These are phyloP conservation scores for Colletotrichum sp. DNA, from an alignment of 2,329 filamentous ascomycete genomes.

Conservation along the genomic window DNA sequence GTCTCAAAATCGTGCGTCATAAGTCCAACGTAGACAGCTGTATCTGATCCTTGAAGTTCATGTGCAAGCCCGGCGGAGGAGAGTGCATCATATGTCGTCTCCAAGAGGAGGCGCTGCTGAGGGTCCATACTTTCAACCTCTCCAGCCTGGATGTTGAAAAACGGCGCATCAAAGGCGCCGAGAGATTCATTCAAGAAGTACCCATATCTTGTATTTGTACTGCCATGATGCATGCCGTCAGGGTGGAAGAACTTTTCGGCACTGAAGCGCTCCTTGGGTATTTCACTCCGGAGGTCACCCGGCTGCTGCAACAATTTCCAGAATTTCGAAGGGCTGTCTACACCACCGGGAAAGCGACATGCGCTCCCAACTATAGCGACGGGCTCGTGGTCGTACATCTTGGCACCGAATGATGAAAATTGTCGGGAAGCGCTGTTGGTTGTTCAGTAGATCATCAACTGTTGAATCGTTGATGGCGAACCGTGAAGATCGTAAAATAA, in stretches of 20 bases:
- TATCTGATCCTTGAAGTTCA: background rate
- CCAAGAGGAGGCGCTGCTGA: conserved; percentile 36
- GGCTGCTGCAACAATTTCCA: conserved; percentile 23
- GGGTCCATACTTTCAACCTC: conserved; percentile 37
- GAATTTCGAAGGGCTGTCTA: conserved; percentile 23
- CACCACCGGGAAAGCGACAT: conserved; percentile 27
- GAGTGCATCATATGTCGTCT: conserved; percentile 38
- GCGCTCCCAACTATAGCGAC: conserved; percentile 27
- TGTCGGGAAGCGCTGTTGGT: background rate
- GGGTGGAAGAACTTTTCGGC: background rate
- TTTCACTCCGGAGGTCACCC: background rate
- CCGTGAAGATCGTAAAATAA: background rate
- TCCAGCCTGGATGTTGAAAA: conserved; percentile 31
- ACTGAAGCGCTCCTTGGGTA: conserved; percentile 4
- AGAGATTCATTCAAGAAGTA: conserved; percentile 26
- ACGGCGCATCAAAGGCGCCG: conserved; percentile 27
- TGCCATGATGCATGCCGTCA: conserved; percentile 7
- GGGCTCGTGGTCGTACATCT: conserved; percentile 17
- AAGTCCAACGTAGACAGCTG: conserved; percentile 21
- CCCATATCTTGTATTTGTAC: conserved; percentile 24
- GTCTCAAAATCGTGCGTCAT: conserved; percentile 29
- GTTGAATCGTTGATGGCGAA: background rate
- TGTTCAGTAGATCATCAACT: background rate
- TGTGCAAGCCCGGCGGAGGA: conserved; percentile 21
- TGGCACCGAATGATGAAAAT: background rate